Evolutionary conservation across 768 basidiomycete genomes (phyloP), one percentile per base, ranked within the genome.

Genomic region (Mycena albidolilacea): DNA sequence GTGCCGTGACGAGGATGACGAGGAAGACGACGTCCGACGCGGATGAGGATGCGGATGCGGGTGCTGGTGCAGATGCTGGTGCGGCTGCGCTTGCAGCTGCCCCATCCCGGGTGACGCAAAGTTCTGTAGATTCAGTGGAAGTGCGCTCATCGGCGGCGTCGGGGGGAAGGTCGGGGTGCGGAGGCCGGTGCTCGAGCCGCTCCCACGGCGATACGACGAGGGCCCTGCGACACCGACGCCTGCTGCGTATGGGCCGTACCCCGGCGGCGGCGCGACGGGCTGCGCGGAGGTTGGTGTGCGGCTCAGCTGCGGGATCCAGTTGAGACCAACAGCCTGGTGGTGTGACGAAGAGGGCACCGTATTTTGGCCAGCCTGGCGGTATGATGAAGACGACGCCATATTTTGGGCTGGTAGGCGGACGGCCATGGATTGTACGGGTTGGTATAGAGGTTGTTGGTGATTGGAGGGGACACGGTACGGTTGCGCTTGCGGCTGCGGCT

Each of bases 71-170:
- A 5, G 41, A 43, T 43, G 41, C 41, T 43, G 41, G 41, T 43
- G 41, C 41, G 1, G 41, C 5, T 43, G 41, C 41, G 14, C 41
- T 14, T 43, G 41, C 41, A 14, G 10, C 41, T 43, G 41, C 7
- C 46, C 19, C 38, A 39, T 38, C 54, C 43, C 37, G 21, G 62
- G 50, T 17, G 64, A 41, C 7, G 63, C 37, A 46, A 74, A 74
- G 46, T 52, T 70, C 54, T 65, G 60, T 55, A 74, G 37, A 15
- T 43, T 54, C 3, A 74, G 65, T 15, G 59, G 68, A 10, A 74
- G 69, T 35, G 58, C 69, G 54, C 69, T 74, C 54, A 70, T 70
- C 17, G 64, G 73, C 37, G 60, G 59, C 52, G 72, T 67, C 23
- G 58, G 59, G 23, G 23, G 68, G 19, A 52, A 59, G n/a, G 44